A percentile compares a stretch with the other conserved stretches of the same genome.
Evolutionary conservation across 176 grass and related monocot genomes (phyloP).

Genomic region (Aegilops umbellulata): DNA sequence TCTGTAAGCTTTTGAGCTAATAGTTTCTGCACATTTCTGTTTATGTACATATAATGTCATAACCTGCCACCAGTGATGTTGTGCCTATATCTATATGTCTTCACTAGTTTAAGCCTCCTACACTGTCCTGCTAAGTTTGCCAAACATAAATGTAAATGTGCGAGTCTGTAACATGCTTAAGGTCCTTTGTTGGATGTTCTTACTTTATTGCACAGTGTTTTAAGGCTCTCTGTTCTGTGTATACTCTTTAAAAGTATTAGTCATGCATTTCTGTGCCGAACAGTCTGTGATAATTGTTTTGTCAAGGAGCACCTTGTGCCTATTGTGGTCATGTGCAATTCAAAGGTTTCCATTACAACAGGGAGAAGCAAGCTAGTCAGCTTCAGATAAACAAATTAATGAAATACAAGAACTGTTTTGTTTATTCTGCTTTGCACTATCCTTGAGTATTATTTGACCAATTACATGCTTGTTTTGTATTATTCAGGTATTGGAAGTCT

Average conservation of each 20-base stretch:
- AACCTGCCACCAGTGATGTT: background rate
- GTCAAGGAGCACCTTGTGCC: background rate
- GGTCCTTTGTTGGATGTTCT: background rate
- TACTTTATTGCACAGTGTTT: background rate
- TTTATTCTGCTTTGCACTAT: background rate
- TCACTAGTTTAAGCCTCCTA: background rate
- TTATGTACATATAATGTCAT: background rate
- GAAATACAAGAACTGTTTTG: background rate
- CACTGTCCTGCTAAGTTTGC: background rate
- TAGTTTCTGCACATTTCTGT: background rate
- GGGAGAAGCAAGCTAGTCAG: background rate
- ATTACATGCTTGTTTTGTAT: slow-evolving; percentile 21
- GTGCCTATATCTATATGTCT: background rate
- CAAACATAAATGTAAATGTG: background rate
- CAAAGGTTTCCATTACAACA: background rate
- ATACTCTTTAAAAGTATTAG: background rate
- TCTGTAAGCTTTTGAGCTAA: background rate
- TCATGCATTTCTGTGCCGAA: background rate
- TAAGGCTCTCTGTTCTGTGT: too few species aligned
- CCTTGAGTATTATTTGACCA: background rate
- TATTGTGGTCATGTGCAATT: background rate
- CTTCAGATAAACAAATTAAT: background rate
- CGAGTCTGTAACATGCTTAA: background rate
- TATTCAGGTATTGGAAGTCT: slow-evolving; percentile 59
- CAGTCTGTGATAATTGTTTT: background rate